Evolutionary conservation across 1,284 basidiomycete genomes (phyloP).

Genomic region (Singerocomus inundabilis): DNA sequence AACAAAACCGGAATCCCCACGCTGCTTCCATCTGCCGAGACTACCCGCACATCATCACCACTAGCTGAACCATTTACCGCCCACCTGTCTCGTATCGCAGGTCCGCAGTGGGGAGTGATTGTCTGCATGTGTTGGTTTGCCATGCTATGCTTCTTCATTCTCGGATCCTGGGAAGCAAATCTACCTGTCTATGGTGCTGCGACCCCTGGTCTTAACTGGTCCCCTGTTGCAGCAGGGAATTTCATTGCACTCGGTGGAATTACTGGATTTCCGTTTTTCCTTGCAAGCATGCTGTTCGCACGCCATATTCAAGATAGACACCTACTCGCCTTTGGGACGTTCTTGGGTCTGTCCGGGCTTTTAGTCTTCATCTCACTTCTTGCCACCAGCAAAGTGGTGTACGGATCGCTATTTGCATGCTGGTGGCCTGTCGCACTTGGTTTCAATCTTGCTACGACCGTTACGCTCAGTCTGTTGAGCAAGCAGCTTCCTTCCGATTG

Average conservation of each 20-base stretch:
- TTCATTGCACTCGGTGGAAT: slow-evolving; percentile 68
- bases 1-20: neutral
- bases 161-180: slow-evolving; percentile 71
- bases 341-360: slow-evolving; percentile 52
- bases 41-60: neutral
- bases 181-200: slow-evolving; percentile 61
- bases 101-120: slow-evolving; percentile 50
- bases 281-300: slow-evolving; percentile 57
- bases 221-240: slow-evolving; percentile 65
- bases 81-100: slow-evolving; percentile 22
- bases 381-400: slow-evolving; percentile 40
- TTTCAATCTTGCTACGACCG: slow-evolving; percentile 67
- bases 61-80: slow-evolving; percentile 12
- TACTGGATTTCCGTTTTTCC: slow-evolving; percentile 63
- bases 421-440: slow-evolving; percentile 70
- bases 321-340: slow-evolving; percentile 53
- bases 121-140: slow-evolving; percentile 70
- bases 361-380: slow-evolving; percentile 51
- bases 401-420: slow-evolving; percentile 54
- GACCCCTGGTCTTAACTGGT: slow-evolving; percentile 47
- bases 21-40: neutral
- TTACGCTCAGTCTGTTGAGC: slow-evolving; percentile 61
- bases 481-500: slow-evolving; percentile 64
- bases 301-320: slow-evolving; percentile 59
- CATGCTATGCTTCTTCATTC: slow-evolving; percentile 72